These are phyloP conservation scores for Sporobolus alterniflorus DNA, from an alignment of 202 grass and related monocot genomes.

Conservation along the genomic window DNA sequence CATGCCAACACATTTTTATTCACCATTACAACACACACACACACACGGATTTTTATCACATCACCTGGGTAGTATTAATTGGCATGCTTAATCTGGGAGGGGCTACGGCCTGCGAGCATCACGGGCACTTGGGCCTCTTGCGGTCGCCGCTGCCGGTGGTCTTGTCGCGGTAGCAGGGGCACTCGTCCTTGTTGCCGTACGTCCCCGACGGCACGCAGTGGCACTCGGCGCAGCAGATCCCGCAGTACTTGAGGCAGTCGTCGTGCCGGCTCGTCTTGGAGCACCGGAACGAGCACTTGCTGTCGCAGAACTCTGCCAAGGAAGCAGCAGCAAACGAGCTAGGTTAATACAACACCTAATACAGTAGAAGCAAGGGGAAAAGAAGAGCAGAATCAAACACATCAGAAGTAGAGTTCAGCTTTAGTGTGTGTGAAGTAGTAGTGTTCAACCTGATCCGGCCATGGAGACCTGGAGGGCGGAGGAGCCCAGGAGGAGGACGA, in stretches of 20 bases:
- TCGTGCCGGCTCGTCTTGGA: conserved; percentile 83
- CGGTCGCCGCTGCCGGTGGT: conserved; percentile 60
- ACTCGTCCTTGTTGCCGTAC: conserved; percentile 87
- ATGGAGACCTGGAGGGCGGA: conserved; percentile 47
- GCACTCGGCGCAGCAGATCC: conserved; percentile 81
- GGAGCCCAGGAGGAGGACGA: conserved; percentile 53
- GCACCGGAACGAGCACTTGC: conserved; percentile 84
- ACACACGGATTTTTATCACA: neutral
- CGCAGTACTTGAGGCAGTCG: conserved; percentile 93
- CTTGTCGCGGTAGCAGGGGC: conserved; percentile 97
- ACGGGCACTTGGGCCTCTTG: conserved; percentile 91
- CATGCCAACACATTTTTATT: neutral
- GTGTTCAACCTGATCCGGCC: conserved; percentile 59
- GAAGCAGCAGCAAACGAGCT: neutral
- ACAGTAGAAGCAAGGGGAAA: no score
- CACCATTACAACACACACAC: conserved; percentile 1
- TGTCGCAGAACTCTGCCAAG: conserved; percentile 60
- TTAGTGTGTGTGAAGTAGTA: neutral
- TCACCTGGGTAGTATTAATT: neutral
- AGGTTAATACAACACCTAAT: neutral
- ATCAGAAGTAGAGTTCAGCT: neutral
- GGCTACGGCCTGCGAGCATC: neutral
- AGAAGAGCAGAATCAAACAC: neutral
- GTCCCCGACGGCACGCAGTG: conserved; percentile 88
- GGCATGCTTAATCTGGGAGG: neutral